Conservation (phyloP, 441 rosid species). For the Flueggea neowawraea region DNA sequence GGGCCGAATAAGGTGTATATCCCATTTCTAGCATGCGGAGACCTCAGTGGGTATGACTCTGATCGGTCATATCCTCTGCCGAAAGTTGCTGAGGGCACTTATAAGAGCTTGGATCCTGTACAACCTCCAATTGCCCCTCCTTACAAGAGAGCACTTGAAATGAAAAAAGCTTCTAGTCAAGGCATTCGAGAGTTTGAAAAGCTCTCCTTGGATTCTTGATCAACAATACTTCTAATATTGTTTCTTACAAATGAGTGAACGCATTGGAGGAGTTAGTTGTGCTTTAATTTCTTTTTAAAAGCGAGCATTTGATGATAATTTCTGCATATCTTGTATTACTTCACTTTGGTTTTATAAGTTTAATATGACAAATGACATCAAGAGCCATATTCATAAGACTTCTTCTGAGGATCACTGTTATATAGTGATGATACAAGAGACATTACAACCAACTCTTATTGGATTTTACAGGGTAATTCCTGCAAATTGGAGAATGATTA, state of each 20-base stretch:
- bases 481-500: too few relatives aligned
- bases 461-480: too few relatives aligned
- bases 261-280: too few relatives aligned
- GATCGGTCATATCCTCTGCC: slow-evolving; percentile 93
- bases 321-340: too few relatives aligned
- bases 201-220: slow-evolving; percentile 54
- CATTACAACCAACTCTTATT: too few relatives aligned
- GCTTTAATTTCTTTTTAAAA: too few relatives aligned
- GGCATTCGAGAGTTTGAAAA: slow-evolving; percentile 40
- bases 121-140: slow-evolving; percentile 97
- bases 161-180: slow-evolving; percentile 87
- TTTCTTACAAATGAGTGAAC: background rate
- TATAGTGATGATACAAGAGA: too few relatives aligned
- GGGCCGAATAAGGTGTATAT: slow-evolving; percentile 91
- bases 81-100: slow-evolving; percentile 65
- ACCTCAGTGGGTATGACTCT: slow-evolving; percentile 85
- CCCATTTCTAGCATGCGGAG: slow-evolving; percentile 96
- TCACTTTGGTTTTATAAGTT: too few relatives aligned
- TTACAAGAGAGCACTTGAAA: slow-evolving; percentile 86
- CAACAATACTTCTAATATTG: background rate
- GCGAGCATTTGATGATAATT: too few relatives aligned
- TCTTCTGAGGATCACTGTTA: too few relatives aligned
- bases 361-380: too few relatives aligned
- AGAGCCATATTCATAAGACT: too few relatives aligned
- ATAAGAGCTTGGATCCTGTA: slow-evolving; percentile 89